These are phyloP conservation scores for Tetradesmus lagerheimii DNA, from an alignment of 139 green algal genomes.

Conservation along the genomic window DNA sequence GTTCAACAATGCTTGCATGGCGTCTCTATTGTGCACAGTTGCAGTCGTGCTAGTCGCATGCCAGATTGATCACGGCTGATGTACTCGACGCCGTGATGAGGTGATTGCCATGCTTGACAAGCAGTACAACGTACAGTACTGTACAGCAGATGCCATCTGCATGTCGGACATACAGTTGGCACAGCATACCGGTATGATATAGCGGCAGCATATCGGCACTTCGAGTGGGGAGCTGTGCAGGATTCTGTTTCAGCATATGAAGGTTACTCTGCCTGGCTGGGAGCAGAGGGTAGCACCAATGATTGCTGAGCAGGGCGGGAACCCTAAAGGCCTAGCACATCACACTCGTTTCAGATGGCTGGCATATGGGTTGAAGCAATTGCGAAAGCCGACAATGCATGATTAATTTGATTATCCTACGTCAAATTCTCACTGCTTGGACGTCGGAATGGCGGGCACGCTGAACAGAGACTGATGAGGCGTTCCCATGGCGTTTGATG, in stretches of 20 bases:
- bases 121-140: no score
- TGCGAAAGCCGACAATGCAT: no score
- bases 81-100: no score
- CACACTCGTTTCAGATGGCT: neutral
- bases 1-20: no score
- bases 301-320: neutral
- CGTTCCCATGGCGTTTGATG: conserved; percentile 11
- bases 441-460: neutral
- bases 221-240: neutral
- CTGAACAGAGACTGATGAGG: neutral
- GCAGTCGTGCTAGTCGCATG: no score
- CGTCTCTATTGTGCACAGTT: no score
- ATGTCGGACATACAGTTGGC: no score
- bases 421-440: neutral
- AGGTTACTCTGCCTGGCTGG: neutral
- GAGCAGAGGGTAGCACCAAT: neutral
- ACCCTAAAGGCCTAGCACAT: neutral
- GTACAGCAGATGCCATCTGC: no score
- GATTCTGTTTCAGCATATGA: no score
- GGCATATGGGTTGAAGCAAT: neutral
- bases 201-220: neutral
- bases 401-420: no score
- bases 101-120: no score
- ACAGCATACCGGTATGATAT: neutral
- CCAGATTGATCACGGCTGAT: no score